Evolutionary conservation across 2,329 filamentous ascomycete genomes (phyloP).

Genomic region (Fusarium humuli): DNA sequence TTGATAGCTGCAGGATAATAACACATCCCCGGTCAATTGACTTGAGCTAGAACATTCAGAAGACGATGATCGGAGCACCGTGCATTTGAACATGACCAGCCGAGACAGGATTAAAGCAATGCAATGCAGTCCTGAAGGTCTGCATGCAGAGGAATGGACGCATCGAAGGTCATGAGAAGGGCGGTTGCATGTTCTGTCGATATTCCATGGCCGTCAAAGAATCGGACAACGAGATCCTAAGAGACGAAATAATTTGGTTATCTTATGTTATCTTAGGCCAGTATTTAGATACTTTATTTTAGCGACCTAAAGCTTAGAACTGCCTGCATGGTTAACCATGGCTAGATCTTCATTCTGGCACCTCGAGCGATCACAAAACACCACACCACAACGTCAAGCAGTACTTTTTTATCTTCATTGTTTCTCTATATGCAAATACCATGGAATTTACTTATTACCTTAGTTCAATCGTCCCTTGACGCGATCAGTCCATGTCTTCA

Average conservation of each 20-base stretch:
- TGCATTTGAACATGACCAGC: neutral
- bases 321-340: neutral
- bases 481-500: slow-evolving; percentile 31
- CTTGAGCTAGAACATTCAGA: neutral
- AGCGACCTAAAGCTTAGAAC: neutral
- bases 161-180: neutral
- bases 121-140: neutral
- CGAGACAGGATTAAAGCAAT: neutral
- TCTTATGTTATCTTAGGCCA: neutral
- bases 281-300: neutral
- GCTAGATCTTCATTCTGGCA: neutral
- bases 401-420: neutral
- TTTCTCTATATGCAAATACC: neutral
- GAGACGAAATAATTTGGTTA: neutral
- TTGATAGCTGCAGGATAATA: neutral
- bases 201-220: neutral
- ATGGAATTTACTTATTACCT: neutral
- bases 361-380: neutral
- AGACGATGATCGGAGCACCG: neutral
- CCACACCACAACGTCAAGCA: neutral
- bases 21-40: slow-evolving; percentile 1
- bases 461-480: slow-evolving; percentile 32
- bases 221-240: neutral
- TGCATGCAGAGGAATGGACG: neutral
- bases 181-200: neutral